Conservation (phyloP, 2,329 filamentous ascomycete genomes). For the Trichothecium sympodiale region DNA sequence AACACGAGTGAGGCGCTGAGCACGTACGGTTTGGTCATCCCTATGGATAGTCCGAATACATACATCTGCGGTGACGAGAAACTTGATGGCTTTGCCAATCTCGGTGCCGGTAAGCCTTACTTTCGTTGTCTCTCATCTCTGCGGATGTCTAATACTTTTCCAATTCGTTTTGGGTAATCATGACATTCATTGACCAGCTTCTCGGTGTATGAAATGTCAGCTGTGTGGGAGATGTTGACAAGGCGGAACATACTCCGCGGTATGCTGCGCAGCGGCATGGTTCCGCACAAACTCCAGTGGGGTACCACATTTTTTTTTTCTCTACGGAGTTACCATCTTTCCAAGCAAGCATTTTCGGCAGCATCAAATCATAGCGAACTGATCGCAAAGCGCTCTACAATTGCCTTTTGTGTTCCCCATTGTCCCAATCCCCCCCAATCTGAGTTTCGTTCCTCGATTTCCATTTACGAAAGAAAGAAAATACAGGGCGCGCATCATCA, state of each 20-base stretch:
- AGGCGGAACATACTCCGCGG: constrained; percentile 20
- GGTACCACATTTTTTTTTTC: constrained; percentile 1
- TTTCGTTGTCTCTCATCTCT: background rate
- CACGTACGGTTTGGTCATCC: constrained; percentile 44
- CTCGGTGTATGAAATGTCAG: constrained; percentile 41
- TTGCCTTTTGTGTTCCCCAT: too few species aligned
- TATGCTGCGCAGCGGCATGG: too few species aligned
- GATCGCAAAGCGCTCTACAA: too few species aligned
- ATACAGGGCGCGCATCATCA: too few species aligned
- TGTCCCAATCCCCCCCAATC: too few species aligned
- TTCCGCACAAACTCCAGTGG: too few species aligned
- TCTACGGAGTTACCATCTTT: background rate
- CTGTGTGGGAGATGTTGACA: constrained; percentile 34
- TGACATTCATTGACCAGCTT: too few species aligned
- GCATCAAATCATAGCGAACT: constrained; percentile 1
- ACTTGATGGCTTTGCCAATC: constrained; percentile 41
- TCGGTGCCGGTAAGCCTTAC: constrained; percentile 34
- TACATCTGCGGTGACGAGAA: constrained; percentile 40
- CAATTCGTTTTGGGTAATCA: background rate
- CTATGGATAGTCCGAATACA: constrained; percentile 41
- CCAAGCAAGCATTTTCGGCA: background rate
- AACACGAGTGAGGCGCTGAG: constrained; percentile 36
- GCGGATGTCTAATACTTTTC: background rate
- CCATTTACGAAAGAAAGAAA: too few species aligned
- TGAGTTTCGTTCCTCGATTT: too few species aligned